Base-by-base conservation (phyloP, 2,329 filamentous ascomycete species). In the Byssothecium circinans region DNA sequence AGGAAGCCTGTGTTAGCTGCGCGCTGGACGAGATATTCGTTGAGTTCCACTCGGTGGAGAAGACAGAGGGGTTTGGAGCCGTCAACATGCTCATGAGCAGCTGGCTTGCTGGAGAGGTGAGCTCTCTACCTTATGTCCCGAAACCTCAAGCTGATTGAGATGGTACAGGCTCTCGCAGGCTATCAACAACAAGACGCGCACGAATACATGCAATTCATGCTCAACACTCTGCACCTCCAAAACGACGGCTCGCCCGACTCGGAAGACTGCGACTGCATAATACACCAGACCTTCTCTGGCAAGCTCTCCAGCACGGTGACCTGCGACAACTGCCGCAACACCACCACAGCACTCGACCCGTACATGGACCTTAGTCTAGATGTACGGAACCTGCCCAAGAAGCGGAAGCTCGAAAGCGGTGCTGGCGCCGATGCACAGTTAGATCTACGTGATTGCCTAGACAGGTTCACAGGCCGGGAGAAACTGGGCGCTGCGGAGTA, bases 111-210 rank as follows among this genome's bases (percentile, higher is more conserved):
- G 88, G 89, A 69, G 75, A 75, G 67, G 79, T 74, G 85, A 81
- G 74, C 83, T 25, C 8, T n/a, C 20, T 15, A 14, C 12, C 8
- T 11, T 15, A 14, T 11, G 8, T n/a, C 8, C 10, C 14, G 35
- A 32, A 14, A 15, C 14, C 4, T 32, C 23, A 19, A 19, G 17
- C 35, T 45, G 41, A 45, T 17, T 14, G 43, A 12, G 20, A 17
- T 22, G 19, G 14, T 18, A 19, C 35, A 71, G 69, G 68, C 72
- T 15, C 64, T 79, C 18, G 89, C 92, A 1, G 94, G 91, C 10
- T 95, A 95, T 61, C 89, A 91, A 62, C 92, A 97, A 72, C 92
- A 97, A 74, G 92, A 97, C 66, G 92, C 92, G 0, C 92, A 97
- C 67, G 92, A 97, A 69, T 97, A 95, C 73, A 95, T 96, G 70